These are phyloP conservation scores for Phytopythium oedochilum DNA, from an alignment of 352 stramenopile genomes.

Conservation along the genomic window DNA sequence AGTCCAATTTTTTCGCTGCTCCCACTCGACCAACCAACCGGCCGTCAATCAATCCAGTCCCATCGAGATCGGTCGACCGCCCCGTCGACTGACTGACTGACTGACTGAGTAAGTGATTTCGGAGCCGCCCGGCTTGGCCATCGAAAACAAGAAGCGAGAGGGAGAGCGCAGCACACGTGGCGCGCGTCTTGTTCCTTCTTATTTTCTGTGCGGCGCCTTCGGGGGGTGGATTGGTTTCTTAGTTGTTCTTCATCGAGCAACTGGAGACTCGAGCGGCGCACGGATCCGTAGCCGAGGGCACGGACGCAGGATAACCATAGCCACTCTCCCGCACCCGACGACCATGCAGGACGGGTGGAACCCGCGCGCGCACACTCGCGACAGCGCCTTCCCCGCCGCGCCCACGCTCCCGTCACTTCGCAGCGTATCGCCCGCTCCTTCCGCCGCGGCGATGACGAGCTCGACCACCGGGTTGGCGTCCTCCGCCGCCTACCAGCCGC, in stretches of 20 bases:
- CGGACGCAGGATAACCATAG: too few relatives aligned
- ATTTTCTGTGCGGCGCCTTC: neutral
- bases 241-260: neutral
- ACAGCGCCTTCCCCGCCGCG: neutral
- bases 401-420: neutral
- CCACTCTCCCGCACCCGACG: neutral
- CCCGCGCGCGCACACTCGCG: neutral
- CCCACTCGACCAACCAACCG: slow-evolving; percentile 8
- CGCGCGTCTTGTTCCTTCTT: neutral
- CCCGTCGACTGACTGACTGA: neutral
- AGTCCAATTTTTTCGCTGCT: slow-evolving; percentile 2
- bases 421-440: neutral
- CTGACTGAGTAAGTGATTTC: neutral
- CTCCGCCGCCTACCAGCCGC: neutral
- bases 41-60: neutral
- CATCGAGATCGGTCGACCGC: slow-evolving; percentile 5
- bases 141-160: neutral
- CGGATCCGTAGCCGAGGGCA: too few relatives aligned
- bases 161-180: neutral
- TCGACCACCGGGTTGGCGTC: slow-evolving; percentile 1
- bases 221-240: neutral
- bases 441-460: neutral
- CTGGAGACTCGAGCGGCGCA: neutral
- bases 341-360: slow-evolving; percentile 5
- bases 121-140: neutral